Base-by-base conservation (phyloP, 1,139 yeast species). In the Saccharomyces hybrid region DNA sequence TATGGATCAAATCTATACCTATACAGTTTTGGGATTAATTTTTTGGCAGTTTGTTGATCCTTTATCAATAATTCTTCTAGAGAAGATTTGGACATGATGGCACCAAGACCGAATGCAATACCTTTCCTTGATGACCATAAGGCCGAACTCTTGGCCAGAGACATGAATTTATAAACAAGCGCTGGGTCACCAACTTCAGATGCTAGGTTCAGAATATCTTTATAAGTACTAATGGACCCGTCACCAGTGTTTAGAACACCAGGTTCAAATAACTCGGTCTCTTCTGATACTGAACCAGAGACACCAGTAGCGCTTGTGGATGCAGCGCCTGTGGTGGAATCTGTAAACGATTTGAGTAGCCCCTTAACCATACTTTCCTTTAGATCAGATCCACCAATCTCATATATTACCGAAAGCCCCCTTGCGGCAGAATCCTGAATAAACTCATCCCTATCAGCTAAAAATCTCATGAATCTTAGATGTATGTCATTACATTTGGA, bases 141-240 rank as follows among this genome's bases (percentile, higher is more conserved):
- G 0, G 95, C 84, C 0, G 96, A 87, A 53, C 85, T 85, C 58
- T 88, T 86, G 0, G 98, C 96, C 54, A 93, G 73, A 0, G 96
- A 84, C 96, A 93, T 89, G 66, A 93, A 93, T 64, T 90, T 88
- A 70, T 93, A 93, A 5, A 93, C 96, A 61, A 93, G 78, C 64
- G 95, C 81, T 23, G 98, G 96, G 69, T 91, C 97, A 47, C 98
- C 98, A 4, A 90, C 95, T 65, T 93, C 98, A 1, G 95, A 83
- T 0, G 98, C 98, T 52, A 93, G 75, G 62, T 77, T 86, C 61
- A 91, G 74, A 32, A 91, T 89, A 69, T 86, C 95, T 63, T 86
- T 88, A 65, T 91, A 91, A 0, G 97, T 90, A 0, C 96, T 87
- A 2, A 91, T 84, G 0, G 96, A 86, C 1, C 91, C 93, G 60